A percentile compares a stretch with the other conserved stretches of the same genome.
phyloP scores from a whole-genome alignment of 345 rosid species.

The Trapa incisa region DNA sequence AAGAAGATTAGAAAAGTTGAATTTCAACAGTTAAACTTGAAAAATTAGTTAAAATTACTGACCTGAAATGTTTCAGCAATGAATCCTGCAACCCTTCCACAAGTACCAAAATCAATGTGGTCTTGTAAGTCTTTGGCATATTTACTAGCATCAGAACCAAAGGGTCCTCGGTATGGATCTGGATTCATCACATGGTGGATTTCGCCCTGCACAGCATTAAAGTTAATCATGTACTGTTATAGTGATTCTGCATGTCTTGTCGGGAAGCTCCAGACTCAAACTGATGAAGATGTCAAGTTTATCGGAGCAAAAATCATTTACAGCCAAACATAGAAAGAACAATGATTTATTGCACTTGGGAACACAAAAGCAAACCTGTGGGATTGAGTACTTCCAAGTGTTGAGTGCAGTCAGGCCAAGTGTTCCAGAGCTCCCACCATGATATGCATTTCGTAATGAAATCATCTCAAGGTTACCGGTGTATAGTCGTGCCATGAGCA shows the following conservation, averaged over 20 bases:
- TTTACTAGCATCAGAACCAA: conserved; percentile 68
- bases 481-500: conserved; percentile 89
- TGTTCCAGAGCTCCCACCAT: conserved; percentile 86
- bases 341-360: background rate
- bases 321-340: background rate
- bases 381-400: conserved; percentile 91
- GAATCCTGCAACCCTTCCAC: conserved; percentile 87
- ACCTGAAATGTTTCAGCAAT: conserved; percentile 95
- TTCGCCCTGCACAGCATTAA: conserved; percentile 48
- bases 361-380: conserved; percentile 42
- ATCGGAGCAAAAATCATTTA: background rate
- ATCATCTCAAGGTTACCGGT: conserved; percentile 78
- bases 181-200: conserved; percentile 87
- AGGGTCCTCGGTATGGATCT: conserved; percentile 72
- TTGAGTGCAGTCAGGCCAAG: conserved; percentile 80
- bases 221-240: background rate
- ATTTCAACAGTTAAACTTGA: background rate
- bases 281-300: background rate
- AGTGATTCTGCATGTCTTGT: background rate
- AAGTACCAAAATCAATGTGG: conserved; percentile 80
- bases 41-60: conserved; percentile 2
- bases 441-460: conserved; percentile 88
- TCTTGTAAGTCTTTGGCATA: conserved; percentile 88
- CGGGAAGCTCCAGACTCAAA: background rate
- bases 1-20: background rate